Base-by-base conservation (phyloP, 2,329 filamentous ascomycete genomes). In the Colletotrichum neosansevieriae region DNA sequence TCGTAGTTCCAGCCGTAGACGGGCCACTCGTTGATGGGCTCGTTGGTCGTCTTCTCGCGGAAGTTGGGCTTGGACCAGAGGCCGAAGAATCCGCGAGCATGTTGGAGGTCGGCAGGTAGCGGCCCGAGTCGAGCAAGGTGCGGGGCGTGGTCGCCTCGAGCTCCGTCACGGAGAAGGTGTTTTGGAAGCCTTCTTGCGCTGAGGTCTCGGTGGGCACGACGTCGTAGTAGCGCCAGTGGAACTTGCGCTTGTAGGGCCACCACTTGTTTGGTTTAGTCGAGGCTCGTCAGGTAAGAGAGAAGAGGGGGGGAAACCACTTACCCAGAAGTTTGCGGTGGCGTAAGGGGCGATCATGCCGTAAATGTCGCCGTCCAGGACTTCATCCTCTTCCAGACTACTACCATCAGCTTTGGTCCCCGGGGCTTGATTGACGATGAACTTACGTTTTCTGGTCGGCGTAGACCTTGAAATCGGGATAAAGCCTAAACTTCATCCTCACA, bases 1-100 rank as follows among this genome's bases (percentile, higher is more conserved):
- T 86, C 84, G 72, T 86, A 85, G 76, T 85, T 85, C 79, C 81
- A 85, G 11, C 84, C 84, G 70, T 85, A 85, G 29, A 86, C 84
- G 15, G 84, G 84, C 83, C 83, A 86, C 3, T 77, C 70, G 0
- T 72, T 72, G 63, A 86, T 80, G n/a, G 76, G 70, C 59, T 77
- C 62, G 74, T 83, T 77, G 34, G 81, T 85, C 13, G 76, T 78
- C 77, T 85, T 86, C 65, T 86, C 83, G 67, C 77, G 83, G 76
- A 86, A 86, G 76, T 86, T 86, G 63, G 84, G 84, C 58, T 78
- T 76, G n/a, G 79, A 78, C 84, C 84, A 86, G 6, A 81, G 74
- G 4, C 75, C 75, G 71, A 86, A 86, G 72, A 85, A 84, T 86
- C 84, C 42, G 81, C 80, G 11, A 83, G 75, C 80, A 80, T 79